Evolutionary conservation across 2,329 filamentous ascomycete genomes (phyloP).

Genomic region (Parascedosporium putredinis): DNA sequence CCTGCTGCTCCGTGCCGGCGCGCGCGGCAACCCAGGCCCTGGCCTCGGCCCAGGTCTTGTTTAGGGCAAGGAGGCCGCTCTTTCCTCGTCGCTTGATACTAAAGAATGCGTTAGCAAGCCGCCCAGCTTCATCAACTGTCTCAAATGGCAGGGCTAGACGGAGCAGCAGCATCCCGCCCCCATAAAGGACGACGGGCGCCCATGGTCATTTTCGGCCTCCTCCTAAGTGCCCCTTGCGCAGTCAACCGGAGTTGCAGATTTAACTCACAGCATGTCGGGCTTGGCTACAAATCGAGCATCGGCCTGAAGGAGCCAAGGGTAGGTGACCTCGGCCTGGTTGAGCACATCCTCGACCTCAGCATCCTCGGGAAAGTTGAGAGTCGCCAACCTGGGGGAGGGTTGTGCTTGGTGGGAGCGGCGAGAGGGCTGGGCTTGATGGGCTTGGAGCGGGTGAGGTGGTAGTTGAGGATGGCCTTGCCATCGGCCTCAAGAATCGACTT

Average conservation of each 20-base stretch:
- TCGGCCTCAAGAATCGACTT: conserved; percentile 98
- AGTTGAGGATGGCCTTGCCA: conserved; percentile 99
- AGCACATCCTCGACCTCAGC: conserved; percentile 73
- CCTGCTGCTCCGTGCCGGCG: conserved; percentile 83
- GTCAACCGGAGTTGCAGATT: too few species aligned
- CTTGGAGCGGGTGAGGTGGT: conserved; percentile 94
- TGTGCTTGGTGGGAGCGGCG: conserved; percentile 74
- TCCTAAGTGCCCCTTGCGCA: too few species aligned
- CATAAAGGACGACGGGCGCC: too few species aligned
- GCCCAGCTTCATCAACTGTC: not conserved
- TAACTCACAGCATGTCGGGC: conserved; percentile 74
- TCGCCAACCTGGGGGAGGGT: conserved; percentile 85
- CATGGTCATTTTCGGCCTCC: too few species aligned
- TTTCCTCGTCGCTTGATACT: conserved; percentile 96
- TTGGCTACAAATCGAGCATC: conserved; percentile 95
- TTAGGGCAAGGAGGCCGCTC: conserved; percentile 90
- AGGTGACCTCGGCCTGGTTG: conserved; percentile 90
- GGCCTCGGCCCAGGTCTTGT: conserved; percentile 94
- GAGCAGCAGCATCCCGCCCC: too few species aligned
- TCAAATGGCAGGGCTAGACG: too few species aligned
- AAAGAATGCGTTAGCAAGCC: not conserved
- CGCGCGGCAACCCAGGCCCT: conserved; percentile 88
- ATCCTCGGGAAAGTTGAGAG: conserved; percentile 86
- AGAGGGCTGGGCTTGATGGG: conserved; percentile 98
- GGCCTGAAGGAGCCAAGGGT: conserved; percentile 81